These are phyloP conservation scores for Pholiota conissans DNA, from an alignment of 768 basidiomycete genomes.

Conservation along the genomic window DNA sequence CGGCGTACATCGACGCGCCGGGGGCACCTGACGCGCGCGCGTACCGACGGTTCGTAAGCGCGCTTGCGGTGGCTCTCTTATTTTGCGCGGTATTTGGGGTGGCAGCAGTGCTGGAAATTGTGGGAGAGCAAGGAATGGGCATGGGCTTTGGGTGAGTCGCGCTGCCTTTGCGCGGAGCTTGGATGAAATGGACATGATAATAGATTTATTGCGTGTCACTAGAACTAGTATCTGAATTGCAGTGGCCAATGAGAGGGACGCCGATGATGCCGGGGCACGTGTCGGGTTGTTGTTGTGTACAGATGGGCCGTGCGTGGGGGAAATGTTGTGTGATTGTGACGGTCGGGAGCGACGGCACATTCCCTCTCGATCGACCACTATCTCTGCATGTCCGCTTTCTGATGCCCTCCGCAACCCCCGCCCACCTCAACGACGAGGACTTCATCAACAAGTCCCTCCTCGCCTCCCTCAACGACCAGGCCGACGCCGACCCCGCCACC, in stretches of 20 bases:
- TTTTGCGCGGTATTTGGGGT: slow-evolving; percentile 28
- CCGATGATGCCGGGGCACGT: slow-evolving; percentile 32
- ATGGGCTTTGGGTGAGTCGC: background rate
- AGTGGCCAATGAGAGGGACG: slow-evolving; percentile 18
- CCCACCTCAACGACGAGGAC: slow-evolving; percentile 66
- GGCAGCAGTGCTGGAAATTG: slow-evolving; percentile 26
- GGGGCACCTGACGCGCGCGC: slow-evolving; percentile 36
- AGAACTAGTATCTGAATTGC: background rate
- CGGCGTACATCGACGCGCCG: slow-evolving; percentile 37
- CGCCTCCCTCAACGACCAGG: slow-evolving; percentile 81
- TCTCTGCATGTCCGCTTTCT: slow-evolving; percentile 32
- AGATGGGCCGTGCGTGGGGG: slow-evolving; percentile 48
- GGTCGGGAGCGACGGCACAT: slow-evolving; percentile 50
- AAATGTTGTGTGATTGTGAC: slow-evolving; percentile 44
- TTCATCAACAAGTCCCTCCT: slow-evolving; percentile 84
- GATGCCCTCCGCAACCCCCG: slow-evolving; percentile 30
- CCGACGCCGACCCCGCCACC: slow-evolving; percentile 71
- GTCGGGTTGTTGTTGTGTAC: slow-evolving; percentile 35
- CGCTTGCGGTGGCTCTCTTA: slow-evolving; percentile 28
- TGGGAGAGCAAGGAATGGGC: slow-evolving; percentile 14
- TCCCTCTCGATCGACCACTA: slow-evolving; percentile 44
- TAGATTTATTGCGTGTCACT: background rate
- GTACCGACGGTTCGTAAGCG: slow-evolving; percentile 35
- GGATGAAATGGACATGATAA: background rate
- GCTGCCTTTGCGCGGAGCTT: too few relatives aligned